Evolutionary conservation across 176 grass and related monocot genomes (phyloP).

Genomic region (Dendrocalamus sinicus): DNA sequence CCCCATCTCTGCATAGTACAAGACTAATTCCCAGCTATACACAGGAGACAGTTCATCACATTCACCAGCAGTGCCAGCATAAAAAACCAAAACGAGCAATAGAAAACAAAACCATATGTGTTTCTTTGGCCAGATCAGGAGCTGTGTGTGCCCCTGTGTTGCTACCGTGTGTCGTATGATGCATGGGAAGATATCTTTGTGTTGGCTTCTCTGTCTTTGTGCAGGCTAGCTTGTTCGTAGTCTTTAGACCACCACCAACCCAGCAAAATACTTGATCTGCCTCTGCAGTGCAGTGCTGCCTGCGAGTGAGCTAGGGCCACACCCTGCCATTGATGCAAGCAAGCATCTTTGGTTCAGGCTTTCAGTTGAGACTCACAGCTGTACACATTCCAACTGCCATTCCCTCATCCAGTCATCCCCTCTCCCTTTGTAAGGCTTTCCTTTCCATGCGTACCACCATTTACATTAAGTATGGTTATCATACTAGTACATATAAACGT

Average conservation of each 20-base stretch:
- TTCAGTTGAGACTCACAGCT: conserved; percentile 61
- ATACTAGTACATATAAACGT: not conserved
- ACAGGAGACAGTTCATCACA: conserved; percentile 45
- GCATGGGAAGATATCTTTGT: conserved; percentile 58
- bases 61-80: conserved; percentile 30
- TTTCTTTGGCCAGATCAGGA: conserved; percentile 64
- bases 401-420: conserved; percentile 28
- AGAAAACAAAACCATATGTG: conserved; percentile 45
- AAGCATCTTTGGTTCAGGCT: conserved; percentile 56
- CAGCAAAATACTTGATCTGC: conserved; percentile 9
- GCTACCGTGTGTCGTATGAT: conserved; percentile 37
- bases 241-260: conserved; percentile 39
- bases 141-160: conserved; percentile 15
- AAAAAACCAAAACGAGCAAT: conserved; percentile 47
- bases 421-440: not conserved
- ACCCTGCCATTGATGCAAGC: conserved; percentile 55
- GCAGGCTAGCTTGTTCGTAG: conserved; percentile 1
- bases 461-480: not conserved
- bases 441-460: not conserved
- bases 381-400: conserved; percentile 48
- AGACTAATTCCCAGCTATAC: not conserved
- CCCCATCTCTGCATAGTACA: conserved; percentile 14
- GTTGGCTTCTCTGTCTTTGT: conserved; percentile 60
- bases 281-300: not conserved
- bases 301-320: conserved; percentile 45